Base-by-base conservation (phyloP, 176 grass and related monocot species). In the Phoenix dactylifera region DNA sequence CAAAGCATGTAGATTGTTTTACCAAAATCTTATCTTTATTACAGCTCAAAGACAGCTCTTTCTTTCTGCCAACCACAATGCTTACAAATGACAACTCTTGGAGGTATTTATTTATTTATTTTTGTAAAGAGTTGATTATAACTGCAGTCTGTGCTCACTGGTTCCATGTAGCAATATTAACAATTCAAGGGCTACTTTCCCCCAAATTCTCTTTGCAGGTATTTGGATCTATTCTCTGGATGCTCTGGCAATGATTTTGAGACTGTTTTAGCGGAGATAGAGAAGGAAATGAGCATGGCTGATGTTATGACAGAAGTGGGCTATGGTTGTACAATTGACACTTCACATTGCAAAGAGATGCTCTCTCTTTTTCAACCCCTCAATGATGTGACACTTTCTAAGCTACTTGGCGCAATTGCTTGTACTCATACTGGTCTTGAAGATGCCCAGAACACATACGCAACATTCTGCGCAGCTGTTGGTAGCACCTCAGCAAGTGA, bases 281-380 rank as follows among this genome's bases (percentile, higher is more conserved):
- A 72, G 64, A 82, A 85, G 67, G 78, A 88, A 70, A 85, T 84
- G 59, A 79, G 67, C 72, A 79, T 78, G 56, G 66, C 84, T 18
- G 80, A 88, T 56, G 79, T 85, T 16, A n/a, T 88, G 60, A 57
- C 77, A 4, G 84, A 95, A 59, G 72, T 95, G 72, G 81, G 84
- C 44, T 85, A 88, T 79, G 75, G 55, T 58, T 95, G 81, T 60
- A 88, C 80, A 54, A 51, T 78, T 79, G 80, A 84, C 18, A 64
- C n/a, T 58, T 62, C 62, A 4, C 84, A 79, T 54, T 95, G 78
- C 76, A 88, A 85, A 68, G 78, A 82, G 64, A 78, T 85, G 58
- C 71, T 95, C 18, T 88, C 89, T 65, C 75, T 79, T 56, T 79
- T 88, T 66, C 66, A 85, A 48, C 89, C 84, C 70, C 77, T 95